Evolutionary conservation across 75 land plant genomes (phyloP), one percentile per base, ranked within the genome.

Genomic region (Cryptomeria japonica): DNA sequence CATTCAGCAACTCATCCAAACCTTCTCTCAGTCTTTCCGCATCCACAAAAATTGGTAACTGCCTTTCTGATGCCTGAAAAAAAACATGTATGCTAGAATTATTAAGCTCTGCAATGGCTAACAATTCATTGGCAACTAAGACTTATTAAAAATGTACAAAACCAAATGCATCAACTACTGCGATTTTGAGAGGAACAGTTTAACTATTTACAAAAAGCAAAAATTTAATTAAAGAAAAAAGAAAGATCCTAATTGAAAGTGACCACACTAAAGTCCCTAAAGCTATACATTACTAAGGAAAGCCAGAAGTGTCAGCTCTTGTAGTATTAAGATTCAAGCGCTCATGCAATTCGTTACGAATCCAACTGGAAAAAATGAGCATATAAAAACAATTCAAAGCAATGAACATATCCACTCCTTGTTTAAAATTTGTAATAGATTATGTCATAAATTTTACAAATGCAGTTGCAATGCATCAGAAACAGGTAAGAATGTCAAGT

Each of bases 11-110:
- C 42, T 95, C 96, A 91, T 96, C 99, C 87, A 97, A 85, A 46
- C 96, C 94, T 84, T 96, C 97, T 86, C 98, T 94, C 79, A 88
- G 89, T 82, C 95, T 94, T 88, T 97, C 99, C 78, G 98, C 95
- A 88, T 97, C 99, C 87, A 97, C 77, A 42, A 96, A 87, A 68
- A 97, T 94, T 42, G 99, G 96, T 70, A 97, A 91, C 46, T 87
- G 86, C 87, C 80, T 82, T 79, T 87, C 83, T 86, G 55, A 83
- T 86, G 99, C 99, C 98, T 97, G 94, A 76, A 88, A 79, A 78
- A 22, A 75, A 75, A 75, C 9, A 75, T 9, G 5, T 5, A 75
- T 32, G 13, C 38, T 14, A 75, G 34, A 75, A 32, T 34, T 34
- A 32, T 32, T 75, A 34, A 75, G 38, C 36, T 32, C 6, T 31